Percentiles rank a stretch among this genome's conserved stretches.
Conservation (phyloP, 495 filamentous ascomycete genomes). For the Rostrohypoxylon terebratum region DNA sequence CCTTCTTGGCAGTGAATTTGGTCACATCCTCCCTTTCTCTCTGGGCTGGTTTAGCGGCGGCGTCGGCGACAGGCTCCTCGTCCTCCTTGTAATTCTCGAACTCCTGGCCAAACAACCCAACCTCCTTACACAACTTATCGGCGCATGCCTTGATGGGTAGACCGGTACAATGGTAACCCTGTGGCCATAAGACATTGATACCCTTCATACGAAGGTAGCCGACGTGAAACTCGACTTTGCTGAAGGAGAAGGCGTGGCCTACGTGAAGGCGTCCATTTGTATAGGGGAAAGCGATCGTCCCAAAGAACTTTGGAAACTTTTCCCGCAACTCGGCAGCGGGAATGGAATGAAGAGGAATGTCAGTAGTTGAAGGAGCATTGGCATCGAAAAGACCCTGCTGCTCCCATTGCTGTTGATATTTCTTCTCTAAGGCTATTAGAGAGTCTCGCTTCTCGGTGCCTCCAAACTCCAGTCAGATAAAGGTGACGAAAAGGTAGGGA, state of each 20-base stretch:
- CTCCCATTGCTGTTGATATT: constrained; percentile 89
- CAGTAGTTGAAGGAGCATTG: constrained; percentile 80
- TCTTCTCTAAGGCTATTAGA: constrained; percentile 88
- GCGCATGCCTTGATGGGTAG: constrained; percentile 98
- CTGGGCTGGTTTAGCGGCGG: constrained; percentile 32
- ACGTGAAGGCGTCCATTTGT: constrained; percentile 96
- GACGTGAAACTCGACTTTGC: constrained; percentile 89
- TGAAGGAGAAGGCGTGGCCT: constrained; percentile 89
- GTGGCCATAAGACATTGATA: constrained; percentile 84
- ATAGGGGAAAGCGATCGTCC: constrained; percentile 93
- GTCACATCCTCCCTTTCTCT: constrained; percentile 75
- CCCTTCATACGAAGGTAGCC: constrained; percentile 91
- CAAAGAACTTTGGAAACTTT: constrained; percentile 88
- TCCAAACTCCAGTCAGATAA: constrained; percentile 13
- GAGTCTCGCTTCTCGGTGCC: constrained; percentile 90
- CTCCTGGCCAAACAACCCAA: constrained; percentile 86
- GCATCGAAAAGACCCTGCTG: constrained; percentile 82
- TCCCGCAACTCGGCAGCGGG: constrained; percentile 77
- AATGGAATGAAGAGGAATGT: constrained; percentile 77
- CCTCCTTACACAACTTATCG: constrained; percentile 90
- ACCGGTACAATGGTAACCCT: constrained; percentile 95
- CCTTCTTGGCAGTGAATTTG: constrained; percentile 94
- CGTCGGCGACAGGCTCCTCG: constrained; percentile 54
- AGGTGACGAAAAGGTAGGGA: constrained; percentile 9
- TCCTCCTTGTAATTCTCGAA: constrained; percentile 81